Conservation (phyloP, 1,139 yeast genomes). For the Saccharomyces hybrid region DNA sequence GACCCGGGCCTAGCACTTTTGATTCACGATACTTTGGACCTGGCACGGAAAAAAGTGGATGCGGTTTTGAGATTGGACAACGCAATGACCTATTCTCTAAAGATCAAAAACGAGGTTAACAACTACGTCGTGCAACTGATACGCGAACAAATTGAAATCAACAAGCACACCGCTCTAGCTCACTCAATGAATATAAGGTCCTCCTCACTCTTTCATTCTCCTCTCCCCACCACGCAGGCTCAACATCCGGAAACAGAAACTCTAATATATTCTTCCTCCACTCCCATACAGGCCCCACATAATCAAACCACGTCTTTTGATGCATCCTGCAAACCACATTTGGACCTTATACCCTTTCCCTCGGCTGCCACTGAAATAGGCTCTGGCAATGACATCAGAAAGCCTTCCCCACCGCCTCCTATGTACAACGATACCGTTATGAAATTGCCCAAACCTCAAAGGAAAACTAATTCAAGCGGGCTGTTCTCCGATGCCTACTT, state of each 20-base stretch:
- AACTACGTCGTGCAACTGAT: slow-evolving; percentile 59
- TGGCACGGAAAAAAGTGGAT: slow-evolving; percentile 63
- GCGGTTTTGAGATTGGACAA: slow-evolving; percentile 71
- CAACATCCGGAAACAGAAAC: not conserved
- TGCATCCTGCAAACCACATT: not conserved
- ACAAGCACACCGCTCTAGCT: slow-evolving; percentile 9
- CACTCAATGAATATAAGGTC: slow-evolving; percentile 3
- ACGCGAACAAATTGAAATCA: slow-evolving; percentile 49
- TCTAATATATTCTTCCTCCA: not conserved
- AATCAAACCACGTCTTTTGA: not conserved
- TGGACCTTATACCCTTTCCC: not conserved
- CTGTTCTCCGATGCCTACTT: slow-evolving; percentile 10
- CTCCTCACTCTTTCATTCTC: not conserved
- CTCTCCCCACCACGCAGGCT: not conserved
- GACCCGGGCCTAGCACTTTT: slow-evolving; percentile 59
- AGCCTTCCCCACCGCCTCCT: not conserved
- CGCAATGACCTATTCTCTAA: slow-evolving; percentile 69
- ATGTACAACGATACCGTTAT: not conserved
- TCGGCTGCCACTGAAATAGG: not conserved
- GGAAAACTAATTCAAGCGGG: slow-evolving; percentile 1
- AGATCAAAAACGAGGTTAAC: slow-evolving; percentile 77
- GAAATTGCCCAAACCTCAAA: slow-evolving; percentile 10
- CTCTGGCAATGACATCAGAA: not conserved
- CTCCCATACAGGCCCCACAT: not conserved
- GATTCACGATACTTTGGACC: slow-evolving; percentile 57